Conservation (phyloP, 2,329 filamentous ascomycete genomes). For the Chaetomium globosum region DNA sequence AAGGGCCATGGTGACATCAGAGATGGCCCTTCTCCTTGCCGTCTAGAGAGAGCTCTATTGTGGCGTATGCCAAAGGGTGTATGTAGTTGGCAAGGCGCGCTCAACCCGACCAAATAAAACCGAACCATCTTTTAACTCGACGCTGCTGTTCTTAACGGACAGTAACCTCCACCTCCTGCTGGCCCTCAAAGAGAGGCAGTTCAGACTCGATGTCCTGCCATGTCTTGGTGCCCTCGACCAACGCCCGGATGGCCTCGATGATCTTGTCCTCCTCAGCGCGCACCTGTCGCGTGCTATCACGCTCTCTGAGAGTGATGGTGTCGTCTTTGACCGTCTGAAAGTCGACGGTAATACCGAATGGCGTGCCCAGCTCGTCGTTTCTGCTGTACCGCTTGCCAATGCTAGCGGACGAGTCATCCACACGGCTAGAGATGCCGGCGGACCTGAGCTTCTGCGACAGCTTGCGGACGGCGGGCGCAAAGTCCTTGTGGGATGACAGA, state of each 20-base stretch:
- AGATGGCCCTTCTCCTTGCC: not conserved
- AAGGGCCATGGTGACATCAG: not conserved
- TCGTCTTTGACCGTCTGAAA: conserved; percentile 92
- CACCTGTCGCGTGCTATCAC: conserved; percentile 89
- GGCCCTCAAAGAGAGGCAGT: conserved; percentile 81
- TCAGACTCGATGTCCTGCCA: conserved; percentile 73
- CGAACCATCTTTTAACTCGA: not conserved
- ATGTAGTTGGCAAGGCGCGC: conserved; percentile 15
- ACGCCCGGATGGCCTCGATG: conserved; percentile 66
- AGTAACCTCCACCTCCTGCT: conserved; percentile 61
- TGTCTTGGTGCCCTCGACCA: conserved; percentile 55
- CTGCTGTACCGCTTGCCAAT: conserved; percentile 95
- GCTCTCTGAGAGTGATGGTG: conserved; percentile 84
- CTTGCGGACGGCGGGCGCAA: conserved; percentile 73
- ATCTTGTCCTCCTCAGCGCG: conserved; percentile 81
- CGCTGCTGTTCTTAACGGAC: conserved; percentile 24
- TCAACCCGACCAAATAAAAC: conserved; percentile 6
- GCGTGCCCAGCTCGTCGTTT: conserved; percentile 94
- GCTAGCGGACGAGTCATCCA: conserved; percentile 87
- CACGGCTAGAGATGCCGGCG: conserved; percentile 76
- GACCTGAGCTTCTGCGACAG: conserved; percentile 76
- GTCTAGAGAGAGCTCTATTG: conserved; percentile 8
- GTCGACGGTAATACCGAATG: conserved; percentile 90
- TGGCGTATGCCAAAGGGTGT: conserved; percentile 5
- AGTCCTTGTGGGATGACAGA: conserved; percentile 77